Evolutionary conservation across 805 yeast species (phyloP).

Genomic region (Candida boidinii): DNA sequence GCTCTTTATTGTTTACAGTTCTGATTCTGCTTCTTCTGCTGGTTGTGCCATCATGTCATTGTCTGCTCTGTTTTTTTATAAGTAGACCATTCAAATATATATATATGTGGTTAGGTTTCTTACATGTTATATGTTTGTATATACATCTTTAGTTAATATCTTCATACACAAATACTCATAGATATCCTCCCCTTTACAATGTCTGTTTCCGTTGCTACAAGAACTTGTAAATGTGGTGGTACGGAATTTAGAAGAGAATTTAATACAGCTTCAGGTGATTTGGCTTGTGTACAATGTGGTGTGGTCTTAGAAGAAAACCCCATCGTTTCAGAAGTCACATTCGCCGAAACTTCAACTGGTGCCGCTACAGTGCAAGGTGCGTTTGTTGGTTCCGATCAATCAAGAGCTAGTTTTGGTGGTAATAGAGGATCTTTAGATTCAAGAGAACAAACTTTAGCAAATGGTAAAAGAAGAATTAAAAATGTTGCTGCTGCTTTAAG

Average conservation of each 20-base stretch:
- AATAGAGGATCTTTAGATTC: constrained; percentile 73
- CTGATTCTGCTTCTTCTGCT: too few species aligned
- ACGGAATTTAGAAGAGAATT: constrained; percentile 44
- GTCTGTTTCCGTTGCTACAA: too few species aligned
- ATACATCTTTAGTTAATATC: too few species aligned
- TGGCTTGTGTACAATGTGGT: constrained; percentile 81
- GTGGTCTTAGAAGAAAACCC: constrained; percentile 85
- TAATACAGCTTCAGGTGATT: constrained; percentile 58
- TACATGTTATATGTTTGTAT: too few species aligned
- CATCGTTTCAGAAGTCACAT: constrained; percentile 90
- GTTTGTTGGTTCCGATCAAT: constrained; percentile 82
- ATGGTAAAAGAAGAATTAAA: constrained; percentile 71
- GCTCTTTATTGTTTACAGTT: too few species aligned
- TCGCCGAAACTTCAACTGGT: constrained; percentile 86
- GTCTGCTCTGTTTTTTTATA: too few species aligned
- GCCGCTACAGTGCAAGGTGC: constrained; percentile 96
- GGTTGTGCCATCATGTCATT: too few species aligned
- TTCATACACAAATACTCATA: too few species aligned
- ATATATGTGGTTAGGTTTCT: too few species aligned
- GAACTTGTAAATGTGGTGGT: constrained; percentile 48
- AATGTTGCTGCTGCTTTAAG: constrained; percentile 71
- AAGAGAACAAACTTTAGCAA: constrained; percentile 80
- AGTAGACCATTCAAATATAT: too few species aligned
- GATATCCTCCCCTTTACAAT: too few species aligned
- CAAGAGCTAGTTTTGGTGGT: constrained; percentile 62